These are phyloP conservation scores for Penicillium sp. DNA, from an alignment of 2,329 filamentous ascomycete species.

Conservation along the genomic window DNA sequence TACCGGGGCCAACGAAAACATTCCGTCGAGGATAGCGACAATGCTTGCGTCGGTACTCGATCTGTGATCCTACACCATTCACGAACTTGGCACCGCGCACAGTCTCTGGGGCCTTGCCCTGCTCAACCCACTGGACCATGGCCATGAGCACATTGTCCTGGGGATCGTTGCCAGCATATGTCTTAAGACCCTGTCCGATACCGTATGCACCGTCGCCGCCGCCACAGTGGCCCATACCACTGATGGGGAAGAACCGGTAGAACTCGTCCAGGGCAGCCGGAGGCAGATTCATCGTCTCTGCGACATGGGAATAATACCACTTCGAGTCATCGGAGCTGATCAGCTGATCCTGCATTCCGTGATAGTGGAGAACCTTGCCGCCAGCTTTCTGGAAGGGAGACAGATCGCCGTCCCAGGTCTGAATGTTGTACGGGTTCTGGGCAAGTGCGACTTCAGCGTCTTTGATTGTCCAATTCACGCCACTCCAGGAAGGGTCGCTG, in stretches of 20 bases:
- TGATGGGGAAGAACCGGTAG: constrained; percentile 57
- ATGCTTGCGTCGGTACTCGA: constrained; percentile 52
- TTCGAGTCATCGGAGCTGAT: constrained; percentile 57
- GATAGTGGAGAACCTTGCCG: constrained; percentile 49
- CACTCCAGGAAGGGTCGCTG: constrained; percentile 46
- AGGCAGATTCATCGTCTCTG: constrained; percentile 40
- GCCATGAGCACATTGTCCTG: constrained; percentile 55
- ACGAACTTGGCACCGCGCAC: constrained; percentile 52
- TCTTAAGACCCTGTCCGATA: constrained; percentile 40
- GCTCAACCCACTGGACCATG: constrained; percentile 56
- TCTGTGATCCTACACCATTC: constrained; percentile 42
- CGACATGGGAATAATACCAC: constrained; percentile 56
- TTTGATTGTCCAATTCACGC: constrained; percentile 42
- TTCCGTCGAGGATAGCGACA: constrained; percentile 47
- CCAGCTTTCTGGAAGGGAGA: constrained; percentile 50
- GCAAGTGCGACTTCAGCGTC: constrained; percentile 43
- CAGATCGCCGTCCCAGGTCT: constrained; percentile 54
- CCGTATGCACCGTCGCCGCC: constrained; percentile 49
- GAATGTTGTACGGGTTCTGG: constrained; percentile 54
- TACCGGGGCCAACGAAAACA: constrained; percentile 37
- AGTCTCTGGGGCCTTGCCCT: constrained; percentile 44
- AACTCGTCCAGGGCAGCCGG: constrained; percentile 44
- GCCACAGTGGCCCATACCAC: constrained; percentile 58
- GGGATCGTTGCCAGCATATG: constrained; percentile 32
- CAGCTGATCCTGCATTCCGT: constrained; percentile 51